Evolutionary conservation across 2,329 filamentous ascomycete species (phyloP).

Genomic region (Onygenales sp.): DNA sequence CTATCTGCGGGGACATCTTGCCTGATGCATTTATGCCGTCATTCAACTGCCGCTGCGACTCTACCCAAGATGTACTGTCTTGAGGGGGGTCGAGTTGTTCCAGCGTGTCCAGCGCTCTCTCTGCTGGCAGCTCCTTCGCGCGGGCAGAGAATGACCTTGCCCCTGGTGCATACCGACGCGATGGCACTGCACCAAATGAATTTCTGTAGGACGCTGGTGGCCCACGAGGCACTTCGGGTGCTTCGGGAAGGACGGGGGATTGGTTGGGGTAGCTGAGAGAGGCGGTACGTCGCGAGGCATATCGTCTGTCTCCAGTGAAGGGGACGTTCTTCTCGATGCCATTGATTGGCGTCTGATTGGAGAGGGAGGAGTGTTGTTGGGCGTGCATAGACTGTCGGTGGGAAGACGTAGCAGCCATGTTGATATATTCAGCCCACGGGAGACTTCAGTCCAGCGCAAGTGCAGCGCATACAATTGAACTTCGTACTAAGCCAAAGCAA

Average conservation of each 20-base stretch:
- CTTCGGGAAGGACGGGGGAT: constrained; percentile 33
- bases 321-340: constrained; percentile 11
- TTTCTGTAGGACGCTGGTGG: constrained; percentile 51
- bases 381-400: background rate
- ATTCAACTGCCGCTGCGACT: constrained; percentile 1
- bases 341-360: constrained; percentile 10
- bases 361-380: background rate
- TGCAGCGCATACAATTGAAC: background rate
- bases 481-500: background rate
- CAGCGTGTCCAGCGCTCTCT: background rate
- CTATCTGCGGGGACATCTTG: background rate
- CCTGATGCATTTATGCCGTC: background rate
- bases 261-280: background rate
- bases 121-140: constrained; percentile 1
- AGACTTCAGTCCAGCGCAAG: background rate
- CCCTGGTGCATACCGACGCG: constrained; percentile 7
- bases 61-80: constrained; percentile 1
- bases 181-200: constrained; percentile 35
- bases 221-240: constrained; percentile 52
- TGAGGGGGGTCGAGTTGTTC: background rate
- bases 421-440: background rate
- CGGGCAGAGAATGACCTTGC: constrained; percentile 20
- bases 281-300: background rate
- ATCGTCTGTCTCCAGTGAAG: constrained; percentile 9
- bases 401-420: background rate